phyloP scores from a whole-genome alignment of 805 yeast genomes.

The Yarrowia sp. region DNA sequence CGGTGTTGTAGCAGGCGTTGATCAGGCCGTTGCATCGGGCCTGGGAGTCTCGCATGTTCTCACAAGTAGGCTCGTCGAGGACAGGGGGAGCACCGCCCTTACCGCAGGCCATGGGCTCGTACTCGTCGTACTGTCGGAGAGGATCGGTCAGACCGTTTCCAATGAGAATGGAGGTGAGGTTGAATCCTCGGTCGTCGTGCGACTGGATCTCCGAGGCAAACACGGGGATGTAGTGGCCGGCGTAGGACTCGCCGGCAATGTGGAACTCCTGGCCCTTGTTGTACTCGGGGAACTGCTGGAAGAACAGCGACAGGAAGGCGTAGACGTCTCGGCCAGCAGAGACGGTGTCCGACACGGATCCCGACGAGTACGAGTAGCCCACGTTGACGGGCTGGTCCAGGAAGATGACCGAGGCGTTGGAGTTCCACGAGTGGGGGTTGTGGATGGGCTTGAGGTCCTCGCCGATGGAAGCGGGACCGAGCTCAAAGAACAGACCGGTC shows the following conservation, averaged over 20 bases:
- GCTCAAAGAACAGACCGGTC: slow-evolving; percentile 90
- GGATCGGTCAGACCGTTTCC: slow-evolving; percentile 96
- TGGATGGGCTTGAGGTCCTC: slow-evolving; percentile 71
- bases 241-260: slow-evolving; percentile 94
- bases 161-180: slow-evolving; percentile 80
- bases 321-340: slow-evolving; percentile 92
- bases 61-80: slow-evolving; percentile 79
- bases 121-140: slow-evolving; percentile 76
- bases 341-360: slow-evolving; percentile 69
- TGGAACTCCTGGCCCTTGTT: slow-evolving; percentile 75
- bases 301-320: slow-evolving; percentile 85
- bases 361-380: slow-evolving; percentile 88
- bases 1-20: slow-evolving; percentile 76
- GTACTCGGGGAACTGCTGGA: slow-evolving; percentile 84
- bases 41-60: slow-evolving; percentile 66
- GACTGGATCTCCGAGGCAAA: slow-evolving; percentile 64
- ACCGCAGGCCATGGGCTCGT: slow-evolving; percentile 95
- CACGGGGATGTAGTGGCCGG: slow-evolving; percentile 95
- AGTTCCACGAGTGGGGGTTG: slow-evolving; percentile 92
- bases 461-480: slow-evolving; percentile 86
- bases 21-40: slow-evolving; percentile 82
- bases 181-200: slow-evolving; percentile 67
- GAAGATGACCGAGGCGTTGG: slow-evolving; percentile 89
- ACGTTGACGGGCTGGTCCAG: slow-evolving; percentile 95
- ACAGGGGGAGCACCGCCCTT: slow-evolving; percentile 83